These are phyloP conservation scores for Scedosporium boydii DNA, from an alignment of 2,329 filamentous ascomycete genomes.

Conservation along the genomic window DNA sequence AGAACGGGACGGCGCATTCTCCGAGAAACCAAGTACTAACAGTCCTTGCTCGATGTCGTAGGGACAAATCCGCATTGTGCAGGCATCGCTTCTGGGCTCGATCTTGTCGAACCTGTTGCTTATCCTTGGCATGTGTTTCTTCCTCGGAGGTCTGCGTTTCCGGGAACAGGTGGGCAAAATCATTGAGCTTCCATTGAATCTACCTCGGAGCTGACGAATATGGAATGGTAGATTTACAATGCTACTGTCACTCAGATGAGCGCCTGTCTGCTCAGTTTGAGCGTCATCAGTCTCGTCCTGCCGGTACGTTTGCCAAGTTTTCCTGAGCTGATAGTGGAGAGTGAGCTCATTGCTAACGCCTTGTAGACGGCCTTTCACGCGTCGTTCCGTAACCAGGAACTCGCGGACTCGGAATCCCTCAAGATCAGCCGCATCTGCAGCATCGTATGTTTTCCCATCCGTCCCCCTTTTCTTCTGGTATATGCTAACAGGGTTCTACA, in stretches of 20 bases:
- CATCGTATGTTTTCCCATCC: constrained; percentile 62
- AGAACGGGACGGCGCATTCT: too few species aligned
- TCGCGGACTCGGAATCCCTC: constrained; percentile 62
- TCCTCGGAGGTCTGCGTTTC: constrained; percentile 75
- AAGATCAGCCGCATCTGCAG: constrained; percentile 86
- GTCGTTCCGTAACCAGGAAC: constrained; percentile 55
- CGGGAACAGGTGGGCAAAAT: constrained; percentile 60
- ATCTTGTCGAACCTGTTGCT: constrained; percentile 82
- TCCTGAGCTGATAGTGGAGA: neutral
- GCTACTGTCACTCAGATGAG: constrained; percentile 95
- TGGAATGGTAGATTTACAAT: constrained; percentile 63
- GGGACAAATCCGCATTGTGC: constrained; percentile 82
- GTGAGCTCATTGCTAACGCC: neutral
- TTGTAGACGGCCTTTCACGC: constrained; percentile 78
- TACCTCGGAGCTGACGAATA: neutral
- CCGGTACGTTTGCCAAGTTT: constrained; percentile 43
- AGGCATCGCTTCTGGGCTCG: constrained; percentile 80
- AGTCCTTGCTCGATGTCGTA: constrained; percentile 15
- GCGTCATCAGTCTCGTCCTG: constrained; percentile 78
- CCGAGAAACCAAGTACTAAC: neutral
- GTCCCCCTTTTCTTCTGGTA: too few species aligned
- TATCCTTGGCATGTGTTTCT: constrained; percentile 86
- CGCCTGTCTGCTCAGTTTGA: constrained; percentile 80
- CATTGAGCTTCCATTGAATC: neutral
- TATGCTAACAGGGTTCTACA: constrained; percentile 16